A percentile compares a stretch with the other conserved stretches of the same genome.
phyloP scores from a whole-genome alignment of 306 rosid species.

The Corylus heterophylla region DNA sequence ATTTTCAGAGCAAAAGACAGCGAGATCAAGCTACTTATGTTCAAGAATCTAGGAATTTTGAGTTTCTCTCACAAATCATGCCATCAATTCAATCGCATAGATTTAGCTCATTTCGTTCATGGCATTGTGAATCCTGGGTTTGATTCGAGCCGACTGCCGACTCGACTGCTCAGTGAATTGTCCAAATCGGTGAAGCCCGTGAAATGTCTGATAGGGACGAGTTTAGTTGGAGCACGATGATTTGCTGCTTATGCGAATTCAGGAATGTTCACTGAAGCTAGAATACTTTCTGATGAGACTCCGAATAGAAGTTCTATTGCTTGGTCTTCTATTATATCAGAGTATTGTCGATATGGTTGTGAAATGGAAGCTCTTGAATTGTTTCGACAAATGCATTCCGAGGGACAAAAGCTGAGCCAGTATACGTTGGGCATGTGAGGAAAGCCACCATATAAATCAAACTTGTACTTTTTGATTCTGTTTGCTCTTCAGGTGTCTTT shows the following conservation, averaged over 20 bases:
- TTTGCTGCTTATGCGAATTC: conserved; percentile 64
- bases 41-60: conserved; percentile 31
- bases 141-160: conserved; percentile 46
- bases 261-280: conserved; percentile 66
- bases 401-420: conserved; percentile 68
- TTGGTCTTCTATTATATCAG: conserved; percentile 83
- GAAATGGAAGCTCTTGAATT: conserved; percentile 61
- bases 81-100: conserved; percentile 24
- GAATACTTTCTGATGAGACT: conserved; percentile 50
- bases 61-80: conserved; percentile 18
- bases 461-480: background rate
- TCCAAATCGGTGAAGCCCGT: conserved; percentile 64
- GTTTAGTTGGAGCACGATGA: conserved; percentile 79
- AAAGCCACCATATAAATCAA: background rate
- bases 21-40: conserved; percentile 34
- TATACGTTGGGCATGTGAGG: conserved; percentile 55
- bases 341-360: conserved; percentile 56
- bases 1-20: background rate
- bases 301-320: conserved; percentile 54
- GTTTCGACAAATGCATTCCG: conserved; percentile 63
- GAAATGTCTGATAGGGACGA: conserved; percentile 67
- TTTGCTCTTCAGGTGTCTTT: background rate
- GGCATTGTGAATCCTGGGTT: conserved; percentile 24
- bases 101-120: conserved; percentile 18
- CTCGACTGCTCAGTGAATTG: conserved; percentile 36